These are phyloP conservation scores for Mycena pura DNA, from an alignment of 768 basidiomycete species.

Conservation along the genomic window DNA sequence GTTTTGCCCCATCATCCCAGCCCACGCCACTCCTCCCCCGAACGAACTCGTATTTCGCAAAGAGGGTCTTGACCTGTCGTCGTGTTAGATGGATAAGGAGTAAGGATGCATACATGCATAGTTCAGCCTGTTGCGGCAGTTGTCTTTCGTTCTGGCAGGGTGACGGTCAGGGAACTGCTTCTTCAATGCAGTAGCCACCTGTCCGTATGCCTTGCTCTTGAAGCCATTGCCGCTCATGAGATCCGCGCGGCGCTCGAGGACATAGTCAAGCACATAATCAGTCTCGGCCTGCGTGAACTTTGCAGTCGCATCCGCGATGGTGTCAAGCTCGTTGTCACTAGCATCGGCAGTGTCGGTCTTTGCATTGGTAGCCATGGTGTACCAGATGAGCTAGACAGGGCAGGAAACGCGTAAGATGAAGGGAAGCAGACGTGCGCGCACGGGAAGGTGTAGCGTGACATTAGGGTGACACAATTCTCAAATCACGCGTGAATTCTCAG, in stretches of 20 bases:
- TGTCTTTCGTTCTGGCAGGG: neutral
- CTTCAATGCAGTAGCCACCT: neutral
- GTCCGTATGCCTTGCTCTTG: neutral
- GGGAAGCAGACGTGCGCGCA: no score
- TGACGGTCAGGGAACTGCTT: neutral
- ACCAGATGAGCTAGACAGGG: no score
- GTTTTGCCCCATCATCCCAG: constrained; percentile 12
- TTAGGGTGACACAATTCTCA: no score
- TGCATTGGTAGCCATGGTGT: no score
- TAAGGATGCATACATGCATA: neutral
- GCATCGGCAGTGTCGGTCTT: no score
- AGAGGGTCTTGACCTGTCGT: constrained; percentile 6
- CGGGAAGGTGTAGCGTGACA: no score
- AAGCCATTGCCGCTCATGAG: constrained; percentile 8
- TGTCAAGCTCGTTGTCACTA: no score
- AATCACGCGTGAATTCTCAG: no score
- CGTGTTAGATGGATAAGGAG: constrained; percentile 1
- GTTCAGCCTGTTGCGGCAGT: neutral
- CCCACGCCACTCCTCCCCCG: constrained; percentile 1
- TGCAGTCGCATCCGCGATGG: no score
- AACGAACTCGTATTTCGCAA: constrained; percentile 10
- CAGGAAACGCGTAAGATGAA: no score
- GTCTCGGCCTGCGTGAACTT: constrained; percentile 2
- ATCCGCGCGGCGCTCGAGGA: neutral
- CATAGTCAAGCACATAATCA: neutral